Evolutionary conservation across 2,329 filamentous ascomycete species (phyloP).

Genomic region (Penicillium sp.): DNA sequence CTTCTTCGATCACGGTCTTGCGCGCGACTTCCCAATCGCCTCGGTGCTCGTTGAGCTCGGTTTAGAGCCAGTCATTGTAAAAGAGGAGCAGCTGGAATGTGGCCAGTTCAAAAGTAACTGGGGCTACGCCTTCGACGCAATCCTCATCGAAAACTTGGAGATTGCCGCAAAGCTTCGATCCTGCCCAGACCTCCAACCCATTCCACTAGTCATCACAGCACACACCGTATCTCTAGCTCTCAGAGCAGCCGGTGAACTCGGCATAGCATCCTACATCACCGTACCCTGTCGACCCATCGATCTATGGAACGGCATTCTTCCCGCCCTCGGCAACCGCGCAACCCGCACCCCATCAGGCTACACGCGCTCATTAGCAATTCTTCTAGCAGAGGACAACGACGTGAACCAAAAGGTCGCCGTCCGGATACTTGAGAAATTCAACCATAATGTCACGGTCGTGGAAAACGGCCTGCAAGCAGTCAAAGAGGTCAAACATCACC

Average conservation of each 20-base stretch:
- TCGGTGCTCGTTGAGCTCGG: conserved; percentile 72
- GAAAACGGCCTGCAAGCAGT: conserved; percentile 74
- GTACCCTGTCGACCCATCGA: conserved; percentile 89
- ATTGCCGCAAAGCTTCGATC: conserved; percentile 76
- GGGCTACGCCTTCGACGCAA: conserved; percentile 74
- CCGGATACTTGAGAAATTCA: conserved; percentile 93
- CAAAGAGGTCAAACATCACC: conserved; percentile 72
- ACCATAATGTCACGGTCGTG: conserved; percentile 63
- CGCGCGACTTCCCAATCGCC: conserved; percentile 69
- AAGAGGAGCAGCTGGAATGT: conserved; percentile 60
- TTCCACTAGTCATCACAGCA: conserved; percentile 86
- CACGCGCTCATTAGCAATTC: conserved; percentile 86
- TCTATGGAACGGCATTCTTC: conserved; percentile 87
- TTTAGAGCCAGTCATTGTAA: conserved; percentile 74
- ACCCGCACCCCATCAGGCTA: conserved; percentile 87
- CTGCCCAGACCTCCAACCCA: conserved; percentile 89
- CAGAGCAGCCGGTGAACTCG: conserved; percentile 84
- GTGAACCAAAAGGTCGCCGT: conserved; percentile 92
- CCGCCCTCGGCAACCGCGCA: conserved; percentile 83
- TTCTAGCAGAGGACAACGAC: conserved; percentile 89
- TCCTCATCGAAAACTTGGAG: conserved; percentile 86
- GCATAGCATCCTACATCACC: conserved; percentile 95
- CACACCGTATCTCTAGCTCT: conserved; percentile 81
- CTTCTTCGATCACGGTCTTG: conserved; percentile 83
- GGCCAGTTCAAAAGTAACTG: conserved; percentile 47